Base-by-base conservation (phyloP, 129 eudicot species). In the Calendula officinalis region DNA sequence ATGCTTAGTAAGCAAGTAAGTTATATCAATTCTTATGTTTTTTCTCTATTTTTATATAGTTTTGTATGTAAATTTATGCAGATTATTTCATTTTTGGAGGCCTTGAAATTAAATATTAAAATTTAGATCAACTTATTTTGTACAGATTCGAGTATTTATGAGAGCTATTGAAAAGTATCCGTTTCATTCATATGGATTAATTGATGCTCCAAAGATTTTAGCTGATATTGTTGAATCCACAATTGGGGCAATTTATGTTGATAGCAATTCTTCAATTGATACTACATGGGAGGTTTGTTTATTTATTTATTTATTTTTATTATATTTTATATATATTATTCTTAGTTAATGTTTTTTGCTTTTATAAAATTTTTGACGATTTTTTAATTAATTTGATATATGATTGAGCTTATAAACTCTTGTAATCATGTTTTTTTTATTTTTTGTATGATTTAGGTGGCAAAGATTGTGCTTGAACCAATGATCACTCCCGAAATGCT, bases 191-290 rank as follows among this genome's bases (percentile, higher is more conserved):
- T 68, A 80, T 75, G 95, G 95, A 56, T 40, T 86, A 39, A 80
- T 86, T 2, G 84, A 80, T 77, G 82, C 84, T 75, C 95, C 95
- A 57, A 86, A 86, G 74, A 82, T 80, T 60, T 78, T 86, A 57
- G 89, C 95, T 52, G 95, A 86, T 75, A 73, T 86, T 62, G 95
- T 86, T 72, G 95, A 86, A 72, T 86, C 95, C 60, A 86, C 95
- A 36, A 59, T 86, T 16, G 95, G 95, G 47, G 95, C 95, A 8
- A 79, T 86, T 52, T 86, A 77, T 27, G 78, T 83, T 12, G 95
- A 86, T 62, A 86, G 86, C 75, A 80, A 86, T 66, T 80, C 82
- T 32, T 86, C 95, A 41, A 68, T 86, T 4, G 95, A 82, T 56
- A 69, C 67, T 8, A 83, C 95, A 0, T 83, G 95, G 95, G 68